phyloP scores from a whole-genome alignment of 2,329 filamentous ascomycete species.

The Capronia epimyces region DNA sequence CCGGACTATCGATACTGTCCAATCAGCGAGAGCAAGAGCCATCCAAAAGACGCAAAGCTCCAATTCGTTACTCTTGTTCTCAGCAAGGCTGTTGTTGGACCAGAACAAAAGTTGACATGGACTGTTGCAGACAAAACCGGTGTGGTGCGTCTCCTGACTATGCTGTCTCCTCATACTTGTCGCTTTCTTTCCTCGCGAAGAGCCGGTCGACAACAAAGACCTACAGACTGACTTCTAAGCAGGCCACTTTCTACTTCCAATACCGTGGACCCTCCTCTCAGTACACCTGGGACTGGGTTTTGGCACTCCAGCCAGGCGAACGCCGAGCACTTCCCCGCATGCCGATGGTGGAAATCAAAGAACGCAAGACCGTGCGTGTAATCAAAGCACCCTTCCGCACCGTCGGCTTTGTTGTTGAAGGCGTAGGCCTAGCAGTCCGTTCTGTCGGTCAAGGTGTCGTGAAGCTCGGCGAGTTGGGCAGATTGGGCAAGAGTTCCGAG shows the following conservation, averaged over 20 bases:
- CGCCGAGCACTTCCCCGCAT: conserved; percentile 24
- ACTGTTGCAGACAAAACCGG: conserved; percentile 25
- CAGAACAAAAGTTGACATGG: conserved; percentile 22
- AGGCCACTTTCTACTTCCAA: conserved; percentile 30
- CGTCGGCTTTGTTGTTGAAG: conserved; percentile 13
- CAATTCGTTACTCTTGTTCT: conserved; percentile 26
- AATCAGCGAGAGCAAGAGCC: conserved; percentile 15
- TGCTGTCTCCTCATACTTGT: not conserved
- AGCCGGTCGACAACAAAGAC: not conserved
- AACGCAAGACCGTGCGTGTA: conserved; percentile 15
- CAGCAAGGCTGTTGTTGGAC: conserved; percentile 17
- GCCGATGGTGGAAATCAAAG: conserved; percentile 24
- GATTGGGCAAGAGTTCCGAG: conserved; percentile 21
- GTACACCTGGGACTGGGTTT: conserved; percentile 28
- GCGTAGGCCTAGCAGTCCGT: conserved; percentile 16
- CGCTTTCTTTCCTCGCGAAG: no score
- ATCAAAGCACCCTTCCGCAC: conserved; percentile 25
- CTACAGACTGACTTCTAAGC: not conserved
- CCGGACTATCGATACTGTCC: conserved; percentile 25
- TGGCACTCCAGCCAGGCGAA: conserved; percentile 23
- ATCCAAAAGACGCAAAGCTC: conserved; percentile 24
- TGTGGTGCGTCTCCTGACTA: conserved; percentile 17
- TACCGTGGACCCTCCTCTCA: conserved; percentile 22
- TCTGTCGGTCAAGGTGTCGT: conserved; percentile 18
- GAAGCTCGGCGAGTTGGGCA: conserved; percentile 19